Evolutionary conservation across 768 basidiomycete genomes (phyloP).

Genomic region (Daedalea quercina): DNA sequence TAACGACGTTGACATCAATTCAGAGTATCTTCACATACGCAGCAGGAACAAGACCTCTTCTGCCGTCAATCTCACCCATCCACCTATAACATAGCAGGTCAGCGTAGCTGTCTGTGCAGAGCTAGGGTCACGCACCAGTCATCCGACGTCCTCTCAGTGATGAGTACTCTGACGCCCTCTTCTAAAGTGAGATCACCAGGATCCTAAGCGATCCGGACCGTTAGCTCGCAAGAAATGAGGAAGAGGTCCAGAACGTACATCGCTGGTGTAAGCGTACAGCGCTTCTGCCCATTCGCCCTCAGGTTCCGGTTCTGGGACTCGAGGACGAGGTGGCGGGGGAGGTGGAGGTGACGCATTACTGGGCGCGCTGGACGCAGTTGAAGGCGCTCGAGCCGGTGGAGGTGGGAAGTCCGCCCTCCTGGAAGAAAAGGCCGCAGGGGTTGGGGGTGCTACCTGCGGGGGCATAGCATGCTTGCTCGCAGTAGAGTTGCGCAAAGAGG

Average conservation of each 20-base stretch:
- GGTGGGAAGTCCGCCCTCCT: conserved; percentile 44
- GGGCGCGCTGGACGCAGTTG: conserved; percentile 8
- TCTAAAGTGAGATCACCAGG: conserved; percentile 57
- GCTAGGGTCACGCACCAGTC: conserved; percentile 53
- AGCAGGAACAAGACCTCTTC: conserved; percentile 22
- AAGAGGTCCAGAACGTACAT: conserved; percentile 30
- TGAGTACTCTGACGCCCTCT: conserved; percentile 50
- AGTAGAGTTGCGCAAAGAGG: conserved; percentile 39
- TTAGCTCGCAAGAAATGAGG: conserved; percentile 1
- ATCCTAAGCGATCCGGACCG: conserved; percentile 46
- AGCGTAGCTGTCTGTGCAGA: neutral
- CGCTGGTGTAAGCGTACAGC: conserved; percentile 67
- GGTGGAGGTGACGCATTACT: conserved; percentile 1
- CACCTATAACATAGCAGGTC: conserved; percentile 18
- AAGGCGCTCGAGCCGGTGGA: conserved; percentile 32
- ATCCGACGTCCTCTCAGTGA: conserved; percentile 61
- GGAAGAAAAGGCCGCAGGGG: conserved; percentile 33
- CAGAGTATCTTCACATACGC: conserved; percentile 22
- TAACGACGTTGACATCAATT: neutral
- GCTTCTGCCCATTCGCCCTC: conserved; percentile 75
- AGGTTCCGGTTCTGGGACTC: conserved; percentile 27
- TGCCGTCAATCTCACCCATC: conserved; percentile 22
- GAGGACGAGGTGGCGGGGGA: conserved; percentile 17
- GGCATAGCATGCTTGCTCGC: conserved; percentile 33
- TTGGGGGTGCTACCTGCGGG: conserved; percentile 28